Base-by-base conservation (phyloP, 2,329 filamentous ascomycete species). In the Verticillium nubilum region DNA sequence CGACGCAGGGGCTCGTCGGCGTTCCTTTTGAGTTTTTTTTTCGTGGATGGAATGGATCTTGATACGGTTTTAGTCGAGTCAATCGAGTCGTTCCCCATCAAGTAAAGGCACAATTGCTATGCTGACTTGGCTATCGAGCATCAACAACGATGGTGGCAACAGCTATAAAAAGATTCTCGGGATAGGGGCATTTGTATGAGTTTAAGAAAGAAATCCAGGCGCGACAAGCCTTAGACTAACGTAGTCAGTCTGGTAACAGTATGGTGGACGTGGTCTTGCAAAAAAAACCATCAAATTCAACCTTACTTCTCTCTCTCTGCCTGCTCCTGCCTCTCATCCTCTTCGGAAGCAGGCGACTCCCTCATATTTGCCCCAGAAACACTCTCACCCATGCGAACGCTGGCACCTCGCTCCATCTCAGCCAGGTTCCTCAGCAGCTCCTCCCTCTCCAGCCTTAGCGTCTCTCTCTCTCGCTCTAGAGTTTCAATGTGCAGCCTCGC, bases 401-500 rank as follows among this genome's bases (percentile, higher is more conserved):
- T n/a, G n/a, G 12, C 58, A 19, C 61, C 60, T 17, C 42, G 37
- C 58, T 64, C 61, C 55, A 61, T 19, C 25, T 31, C 33, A 19
- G 59, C 59, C 55, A 64, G 31, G 31, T 33, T 61, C 47, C 57
- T 54, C 53, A 62, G 56, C 54, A 74, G 54, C 52, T 66, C 68
- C 23, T 68, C 64, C 4, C 67, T 66, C 56, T 74, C 70, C 31
- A 63, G 63, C n/a, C 67, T 65, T 17, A 75, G 67, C 5, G 55
- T 57, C 23, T 68, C 65, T 17, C 67, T 62, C 53, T 71, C 68
- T 52, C 64, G 66, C 60, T 75, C 72, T 27, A 75, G 61, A 52
- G 63, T 59, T 57, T 67, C 59, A 47, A 75, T 75, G 56, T 74
- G 70, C 53, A 64, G 61, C 13, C 69, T 67, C 33, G 72, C 72